Base-by-base conservation (phyloP, 352 stramenopile genomes). In the Phytopythium mirpurense region DNA sequence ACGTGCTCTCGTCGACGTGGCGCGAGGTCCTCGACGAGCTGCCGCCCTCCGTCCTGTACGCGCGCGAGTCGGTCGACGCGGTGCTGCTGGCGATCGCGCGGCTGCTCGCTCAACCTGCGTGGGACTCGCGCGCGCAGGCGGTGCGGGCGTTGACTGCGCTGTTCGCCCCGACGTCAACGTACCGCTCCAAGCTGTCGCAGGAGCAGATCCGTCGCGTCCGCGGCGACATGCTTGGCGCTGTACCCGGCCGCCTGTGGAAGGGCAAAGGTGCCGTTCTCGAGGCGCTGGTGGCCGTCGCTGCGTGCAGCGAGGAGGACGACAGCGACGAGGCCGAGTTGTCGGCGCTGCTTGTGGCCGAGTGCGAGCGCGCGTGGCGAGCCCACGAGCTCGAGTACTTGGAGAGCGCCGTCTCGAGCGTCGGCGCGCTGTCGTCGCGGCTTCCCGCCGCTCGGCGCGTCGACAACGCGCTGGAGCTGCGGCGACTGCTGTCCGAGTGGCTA, bases 211-310 rank as follows among this genome's bases (percentile, higher is more conserved):
- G 67, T 12, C 65, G 70, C n/a, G 76, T 88, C 19, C 83, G 79
- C 65, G 53, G 59, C 14, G 60, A 79, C 15, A 43, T 93, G 0
- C 50, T 84, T 23, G 54, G 63, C 11, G 60, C 74, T 26, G 72
- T 93, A 10, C 83, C 83, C 7, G 83, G 83, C 3, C 72, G 78
- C 40, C 60, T 93, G 2, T 93, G 83, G 83, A 78, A 65, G 32
- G 80, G 83, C 38, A 93, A 93, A 44, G 83, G 83, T 14, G 73
- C 80, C 19, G 70, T 90, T 31, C 55, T 93, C 10, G 83, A 93
- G 47, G 77, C 83, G 15, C 67, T 93, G 7, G 76, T 87, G 3
- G 47, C 34, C 34, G 32, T 54, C 19, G 47, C 7, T 10, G 29
- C 9, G 29, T 32, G 32, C 18, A 59, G 31, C 31, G 45, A 26